These are phyloP conservation scores for Stylosanthes scabra DNA, from an alignment of 331 rosid genomes.

Conservation along the genomic window DNA sequence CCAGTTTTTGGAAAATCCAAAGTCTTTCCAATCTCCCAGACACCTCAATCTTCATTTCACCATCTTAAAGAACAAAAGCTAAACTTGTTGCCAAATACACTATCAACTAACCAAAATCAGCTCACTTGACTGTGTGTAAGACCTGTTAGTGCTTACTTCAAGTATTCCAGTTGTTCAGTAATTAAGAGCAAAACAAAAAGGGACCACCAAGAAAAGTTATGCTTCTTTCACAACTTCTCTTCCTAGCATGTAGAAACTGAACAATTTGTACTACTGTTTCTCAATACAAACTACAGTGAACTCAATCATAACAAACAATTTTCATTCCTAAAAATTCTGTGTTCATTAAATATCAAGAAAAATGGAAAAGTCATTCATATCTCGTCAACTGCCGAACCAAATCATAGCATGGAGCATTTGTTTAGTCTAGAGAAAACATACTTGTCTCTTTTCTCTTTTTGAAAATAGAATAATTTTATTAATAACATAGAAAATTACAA, in stretches of 20 bases:
- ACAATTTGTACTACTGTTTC: conserved; percentile 12
- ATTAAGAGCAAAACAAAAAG: conserved; percentile 7
- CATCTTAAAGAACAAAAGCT: no score
- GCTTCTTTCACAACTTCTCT: conserved; percentile 3
- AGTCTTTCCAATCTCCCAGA: no score
- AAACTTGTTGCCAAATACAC: conserved; percentile 9
- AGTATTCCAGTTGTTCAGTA: conserved; percentile 6
- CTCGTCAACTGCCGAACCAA: neutral
- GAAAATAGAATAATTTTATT: no score
- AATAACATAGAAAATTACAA: no score
- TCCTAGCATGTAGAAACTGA: conserved; percentile 11
- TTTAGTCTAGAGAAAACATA: neutral
- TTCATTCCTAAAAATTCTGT: neutral
- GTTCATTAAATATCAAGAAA: neutral
- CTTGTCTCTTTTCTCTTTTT: no score
- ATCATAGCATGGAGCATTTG: neutral
- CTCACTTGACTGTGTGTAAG: neutral
- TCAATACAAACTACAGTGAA: conserved; percentile 1
- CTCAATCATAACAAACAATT: conserved; percentile 10
- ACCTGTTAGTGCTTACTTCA: conserved; percentile 3
- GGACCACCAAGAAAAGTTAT: conserved; percentile 9
- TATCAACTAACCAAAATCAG: conserved; percentile 18
- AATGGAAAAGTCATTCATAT: conserved; percentile 1
- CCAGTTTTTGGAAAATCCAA: no score
- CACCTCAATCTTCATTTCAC: no score